A percentile compares a stretch with the other conserved stretches of the same genome.
Conservation (phyloP, 163 green algal genomes). For the Scenedesmus sp. region DNA sequence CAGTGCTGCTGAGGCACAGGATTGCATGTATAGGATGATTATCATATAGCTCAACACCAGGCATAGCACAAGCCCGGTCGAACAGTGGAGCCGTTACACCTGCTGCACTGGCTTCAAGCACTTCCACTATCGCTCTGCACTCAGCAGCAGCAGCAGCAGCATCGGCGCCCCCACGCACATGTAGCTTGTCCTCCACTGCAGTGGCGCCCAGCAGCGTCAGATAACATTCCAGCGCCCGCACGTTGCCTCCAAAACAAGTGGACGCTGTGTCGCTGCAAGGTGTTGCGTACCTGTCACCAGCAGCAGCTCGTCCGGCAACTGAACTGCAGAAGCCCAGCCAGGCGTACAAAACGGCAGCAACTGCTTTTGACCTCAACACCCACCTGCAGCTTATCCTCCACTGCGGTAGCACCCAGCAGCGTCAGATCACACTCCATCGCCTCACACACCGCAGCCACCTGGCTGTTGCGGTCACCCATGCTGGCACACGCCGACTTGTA, state of each 20-base stretch:
- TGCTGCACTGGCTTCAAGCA: no score
- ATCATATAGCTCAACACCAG: not conserved
- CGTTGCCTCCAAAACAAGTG: no score
- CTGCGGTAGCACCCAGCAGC: conserved; percentile 85
- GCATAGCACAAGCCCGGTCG: not conserved
- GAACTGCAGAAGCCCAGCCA: not conserved
- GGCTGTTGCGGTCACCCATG: conserved; percentile 49
- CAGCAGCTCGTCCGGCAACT: no score
- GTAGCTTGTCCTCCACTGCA: conserved; percentile 91
- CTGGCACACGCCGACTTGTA: conserved; percentile 53
- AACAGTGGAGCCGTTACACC: not conserved
- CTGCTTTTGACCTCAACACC: not conserved
- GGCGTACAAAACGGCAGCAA: not conserved
- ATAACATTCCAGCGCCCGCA: conserved; percentile 74
- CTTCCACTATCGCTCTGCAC: no score
- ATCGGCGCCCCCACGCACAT: conserved; percentile 56
- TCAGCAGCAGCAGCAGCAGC: not conserved
- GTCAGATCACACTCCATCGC: conserved; percentile 80
- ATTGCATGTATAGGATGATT: not conserved
- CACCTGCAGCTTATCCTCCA: conserved; percentile 92
- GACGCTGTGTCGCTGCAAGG: no score
- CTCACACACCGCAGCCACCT: conserved; percentile 49
- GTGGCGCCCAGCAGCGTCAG: conserved; percentile 86
- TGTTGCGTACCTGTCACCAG: no score
- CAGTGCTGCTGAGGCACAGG: not conserved